Evolutionary conservation across 106 monocot genomes (phyloP), one percentile per base, ranked within the genome.

Genomic region (Dioscorea zingiberensis): DNA sequence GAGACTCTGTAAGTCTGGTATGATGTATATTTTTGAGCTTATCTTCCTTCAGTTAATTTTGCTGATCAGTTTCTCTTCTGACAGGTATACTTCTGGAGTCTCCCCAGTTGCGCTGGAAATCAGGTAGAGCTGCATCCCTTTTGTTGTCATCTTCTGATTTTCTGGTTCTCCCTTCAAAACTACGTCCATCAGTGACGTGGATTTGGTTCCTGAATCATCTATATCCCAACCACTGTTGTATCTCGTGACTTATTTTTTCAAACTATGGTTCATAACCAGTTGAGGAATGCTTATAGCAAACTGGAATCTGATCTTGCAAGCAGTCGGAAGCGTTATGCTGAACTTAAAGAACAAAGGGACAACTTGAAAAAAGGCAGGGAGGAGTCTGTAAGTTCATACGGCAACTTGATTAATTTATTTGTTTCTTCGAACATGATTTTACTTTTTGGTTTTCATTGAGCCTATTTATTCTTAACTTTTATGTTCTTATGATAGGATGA

Each of bases 291-390:
- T 72, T 60, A 70, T 54, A 70, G 29, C 63, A 95, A 91, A 66
- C 81, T 95, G 30, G 81, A 95, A 64, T 78, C 85, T 70, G 87
- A 95, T 73, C 78, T 95, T 58, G 67, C 62, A 47, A 81, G 48
- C 25, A 64, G 85, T 72, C 76, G 59, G 67, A 88, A 83, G 64
- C 76, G 74, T 21, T 71, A 75, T 65, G 63, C 65, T 16, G 94
- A 95, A 67, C 85, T 91, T 55, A 44, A 72, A 69, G 83, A 85
- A 69, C 83, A 91, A 72, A 83, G 83, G 75, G 87, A 85, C 59
- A 82, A 62, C 69, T 77, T 95, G 71, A 95, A 87, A 69, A 87
- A 73, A 76, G 94, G 94, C 56, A 90, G 91, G 61, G 94, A 94
- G 68, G 87, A 94, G 66, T 94, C 90, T 62, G 94, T 94, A 80